These are phyloP conservation scores for Lentithecium fluviatile DNA, from an alignment of 495 filamentous ascomycete genomes.

Conservation along the genomic window DNA sequence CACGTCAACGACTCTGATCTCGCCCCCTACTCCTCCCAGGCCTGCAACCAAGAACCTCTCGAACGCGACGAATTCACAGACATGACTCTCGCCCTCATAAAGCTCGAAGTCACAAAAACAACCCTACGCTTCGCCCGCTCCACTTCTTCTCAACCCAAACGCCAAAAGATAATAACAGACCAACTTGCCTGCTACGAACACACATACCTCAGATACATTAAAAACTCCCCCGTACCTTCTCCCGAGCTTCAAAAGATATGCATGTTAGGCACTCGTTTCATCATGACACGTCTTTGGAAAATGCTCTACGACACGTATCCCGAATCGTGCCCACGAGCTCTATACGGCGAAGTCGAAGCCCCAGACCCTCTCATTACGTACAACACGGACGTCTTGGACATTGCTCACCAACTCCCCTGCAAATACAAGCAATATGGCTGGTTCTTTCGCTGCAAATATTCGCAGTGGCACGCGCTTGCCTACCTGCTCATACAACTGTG, in stretches of 20 bases:
- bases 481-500: constrained; percentile 22
- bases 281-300: constrained; percentile 18
- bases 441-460: constrained; percentile 29
- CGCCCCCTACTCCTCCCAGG: not conserved
- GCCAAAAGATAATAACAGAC: not conserved
- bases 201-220: constrained; percentile 16
- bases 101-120: constrained; percentile 13
- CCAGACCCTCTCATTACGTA: constrained; percentile 6
- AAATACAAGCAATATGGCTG: constrained; percentile 14
- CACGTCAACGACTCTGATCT: constrained; percentile 29
- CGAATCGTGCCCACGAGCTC: not conserved
- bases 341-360: not conserved
- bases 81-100: constrained; percentile 13
- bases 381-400: constrained; percentile 21
- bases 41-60: not conserved
- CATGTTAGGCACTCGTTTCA: constrained; percentile 5
- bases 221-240: no score
- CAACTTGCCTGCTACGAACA: constrained; percentile 18
- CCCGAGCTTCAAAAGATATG: constrained; percentile 6
- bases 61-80: constrained; percentile 17
- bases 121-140: constrained; percentile 13
- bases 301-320: constrained; percentile 7
- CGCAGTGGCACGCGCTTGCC: constrained; percentile 26
- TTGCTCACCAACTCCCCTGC: constrained; percentile 17
- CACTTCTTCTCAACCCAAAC: not conserved